Evolutionary conservation across 495 filamentous ascomycete genomes (phyloP), one percentile per base, ranked within the genome.

Genomic region (Penicillium paradoxum): DNA sequence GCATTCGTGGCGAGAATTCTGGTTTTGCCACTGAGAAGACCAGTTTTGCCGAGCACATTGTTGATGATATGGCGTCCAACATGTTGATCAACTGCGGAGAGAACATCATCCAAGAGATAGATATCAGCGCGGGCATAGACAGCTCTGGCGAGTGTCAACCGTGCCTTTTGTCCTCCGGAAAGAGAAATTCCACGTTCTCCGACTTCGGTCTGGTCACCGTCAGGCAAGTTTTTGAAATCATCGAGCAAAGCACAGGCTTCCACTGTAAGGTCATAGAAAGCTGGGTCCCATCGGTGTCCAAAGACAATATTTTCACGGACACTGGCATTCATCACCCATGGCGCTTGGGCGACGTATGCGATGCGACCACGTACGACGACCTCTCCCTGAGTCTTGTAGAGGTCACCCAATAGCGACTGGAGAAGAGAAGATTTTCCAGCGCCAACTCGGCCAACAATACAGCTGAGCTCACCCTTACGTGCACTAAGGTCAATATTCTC

Each of bases 241-340:
- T 97, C 91, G 2, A 84, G 58, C 27, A 99, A 74, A 49, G 95
- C 95, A 63, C 95, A 99, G 18, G 95, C 95, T 67, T 95, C 88
- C 4, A 99, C 79, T 2, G 95, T 96, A 50, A 84, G 83, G 40
- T 97, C 89, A 68, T 99, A 99, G 73, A 99, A 99, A 42, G 81
- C 74, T 3, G 93, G 88, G 72, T 99, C 92, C 78, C 88, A 97
- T 36, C 90, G 84, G 72, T 97, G 89, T 5, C 95, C 95, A 63
- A 99, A 99, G 6, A 97, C 78, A 62, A 99, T 96, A 60, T 99
- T 99, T 58, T 99, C 95, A 48, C 86, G 85, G 24, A 97, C 91
- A 41, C 86, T 93, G 6, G 95, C 92, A 62, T 97, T 99, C 91
- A 96, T 97, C 33, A 99, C 85, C 92, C 95, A 99, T 21, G 90